These are phyloP conservation scores for Cymodocea nodosa DNA, from an alignment of 116 monocot species.

Conservation along the genomic window DNA sequence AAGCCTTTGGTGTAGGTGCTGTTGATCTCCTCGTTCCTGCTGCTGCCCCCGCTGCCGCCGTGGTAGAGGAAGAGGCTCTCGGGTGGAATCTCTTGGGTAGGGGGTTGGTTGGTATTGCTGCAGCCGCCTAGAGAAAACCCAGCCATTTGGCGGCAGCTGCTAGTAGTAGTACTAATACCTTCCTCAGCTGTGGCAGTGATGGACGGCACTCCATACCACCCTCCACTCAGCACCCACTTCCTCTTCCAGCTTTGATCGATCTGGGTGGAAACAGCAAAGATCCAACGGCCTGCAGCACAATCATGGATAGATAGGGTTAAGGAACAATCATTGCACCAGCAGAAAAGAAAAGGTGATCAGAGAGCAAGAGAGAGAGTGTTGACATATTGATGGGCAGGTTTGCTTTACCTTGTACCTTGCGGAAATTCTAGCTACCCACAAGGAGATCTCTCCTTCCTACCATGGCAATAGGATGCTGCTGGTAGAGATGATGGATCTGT, in stretches of 20 bases:
- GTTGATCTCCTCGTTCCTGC: constrained; percentile 8
- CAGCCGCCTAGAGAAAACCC: constrained; percentile 26
- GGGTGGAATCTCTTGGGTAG: constrained; percentile 5
- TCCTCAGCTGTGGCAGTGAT: neutral
- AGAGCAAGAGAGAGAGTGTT: too few relatives aligned
- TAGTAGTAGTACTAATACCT: neutral
- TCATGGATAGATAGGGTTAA: neutral
- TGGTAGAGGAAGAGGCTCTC: constrained; percentile 28
- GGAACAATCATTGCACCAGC: neutral
- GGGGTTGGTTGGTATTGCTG: constrained; percentile 5
- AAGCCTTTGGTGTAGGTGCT: constrained; percentile 24
- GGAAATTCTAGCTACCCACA: too few relatives aligned
- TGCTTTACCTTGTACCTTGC: too few relatives aligned
- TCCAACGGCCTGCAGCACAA: neutral
- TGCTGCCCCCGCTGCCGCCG: neutral
- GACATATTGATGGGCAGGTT: too few relatives aligned
- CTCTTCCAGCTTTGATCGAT: constrained; percentile 4
- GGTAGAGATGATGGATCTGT: too few relatives aligned
- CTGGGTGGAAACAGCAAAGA: neutral
- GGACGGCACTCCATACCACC: constrained; percentile 1
- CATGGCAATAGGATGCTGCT: too few relatives aligned
- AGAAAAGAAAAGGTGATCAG: neutral
- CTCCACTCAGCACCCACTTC: neutral
- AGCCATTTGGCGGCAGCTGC: constrained; percentile 11
- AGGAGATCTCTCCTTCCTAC: too few relatives aligned